A percentile compares a stretch with the other conserved stretches of the same genome.
Evolutionary conservation across 2,329 filamentous ascomycete genomes (phyloP).

Genomic region (Fusarium neocosmosporiellum): DNA sequence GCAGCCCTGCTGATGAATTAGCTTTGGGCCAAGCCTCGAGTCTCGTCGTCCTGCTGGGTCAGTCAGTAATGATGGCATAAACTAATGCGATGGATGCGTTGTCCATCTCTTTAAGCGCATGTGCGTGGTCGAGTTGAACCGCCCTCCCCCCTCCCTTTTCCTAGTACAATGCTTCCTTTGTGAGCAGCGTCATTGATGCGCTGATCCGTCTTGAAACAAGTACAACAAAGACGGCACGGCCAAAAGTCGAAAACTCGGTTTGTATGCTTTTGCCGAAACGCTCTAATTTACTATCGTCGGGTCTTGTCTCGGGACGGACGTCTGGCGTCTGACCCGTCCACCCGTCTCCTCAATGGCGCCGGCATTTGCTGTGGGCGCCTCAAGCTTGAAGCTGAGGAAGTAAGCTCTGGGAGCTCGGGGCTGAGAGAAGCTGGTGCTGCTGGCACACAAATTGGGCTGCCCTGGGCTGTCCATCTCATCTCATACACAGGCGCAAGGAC

Average conservation of each 20-base stretch:
- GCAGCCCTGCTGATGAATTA: not conserved
- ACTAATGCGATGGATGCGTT: not conserved
- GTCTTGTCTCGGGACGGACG: constrained; percentile 30
- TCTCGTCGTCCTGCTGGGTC: not conserved
- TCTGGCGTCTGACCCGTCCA: constrained; percentile 17
- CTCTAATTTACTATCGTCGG: constrained; percentile 9
- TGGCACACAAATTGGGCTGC: not conserved
- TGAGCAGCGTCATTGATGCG: not conserved
- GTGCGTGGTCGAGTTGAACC: not conserved
- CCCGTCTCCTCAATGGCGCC: constrained; percentile 1
- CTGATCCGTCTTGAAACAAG: not conserved
- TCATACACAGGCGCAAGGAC: not conserved
- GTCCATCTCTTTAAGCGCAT: constrained; percentile 1
- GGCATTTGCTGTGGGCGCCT: not conserved
- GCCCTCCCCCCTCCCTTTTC: not conserved
- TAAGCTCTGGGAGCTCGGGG: constrained; percentile 1
- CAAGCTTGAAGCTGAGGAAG: not conserved
- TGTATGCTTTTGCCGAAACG: constrained; percentile 8
- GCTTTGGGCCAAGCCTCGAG: not conserved
- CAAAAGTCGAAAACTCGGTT: not conserved
- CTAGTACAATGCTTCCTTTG: not conserved
- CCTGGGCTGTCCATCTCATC: not conserved
- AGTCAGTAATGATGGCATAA: not conserved
- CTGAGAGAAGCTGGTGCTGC: not conserved
- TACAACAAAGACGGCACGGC: constrained; percentile 4